Evolutionary conservation across 2,329 filamentous ascomycete genomes (phyloP).

Genomic region (Neurospora sp.): DNA sequence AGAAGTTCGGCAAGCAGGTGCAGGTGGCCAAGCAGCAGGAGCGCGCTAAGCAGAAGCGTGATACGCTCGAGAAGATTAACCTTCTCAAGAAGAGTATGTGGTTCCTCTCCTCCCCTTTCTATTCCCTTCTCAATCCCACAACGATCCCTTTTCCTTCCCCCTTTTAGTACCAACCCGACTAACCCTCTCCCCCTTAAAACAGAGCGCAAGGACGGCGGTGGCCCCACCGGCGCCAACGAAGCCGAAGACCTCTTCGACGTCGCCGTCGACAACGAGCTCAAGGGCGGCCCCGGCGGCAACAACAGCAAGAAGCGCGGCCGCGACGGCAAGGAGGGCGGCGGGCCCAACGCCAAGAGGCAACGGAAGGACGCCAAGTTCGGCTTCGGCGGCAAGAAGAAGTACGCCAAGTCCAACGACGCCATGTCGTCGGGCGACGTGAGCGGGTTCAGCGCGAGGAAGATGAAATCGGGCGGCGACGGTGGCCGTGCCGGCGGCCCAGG

Average conservation of each 20-base stretch:
- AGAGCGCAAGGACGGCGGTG: conserved; percentile 37
- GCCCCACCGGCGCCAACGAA: conserved; percentile 59
- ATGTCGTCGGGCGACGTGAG: conserved; percentile 70
- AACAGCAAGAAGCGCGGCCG: conserved; percentile 31
- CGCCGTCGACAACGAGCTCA: conserved; percentile 61
- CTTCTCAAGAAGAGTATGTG: conserved; percentile 85
- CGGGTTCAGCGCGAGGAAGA: conserved; percentile 72
- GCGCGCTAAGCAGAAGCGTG: conserved; percentile 81
- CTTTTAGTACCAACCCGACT: background rate
- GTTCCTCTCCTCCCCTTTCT: background rate
- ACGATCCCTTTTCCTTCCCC: background rate
- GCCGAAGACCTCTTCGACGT: conserved; percentile 89
- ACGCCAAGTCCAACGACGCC: conserved; percentile 85
- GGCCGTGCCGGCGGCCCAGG: conserved; percentile 2
- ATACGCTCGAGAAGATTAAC: conserved; percentile 93
- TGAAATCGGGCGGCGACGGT: conserved; percentile 52
- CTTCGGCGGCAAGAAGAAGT: conserved; percentile 91
- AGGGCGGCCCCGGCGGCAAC: conserved; percentile 14
- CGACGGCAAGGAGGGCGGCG: conserved; percentile 27
- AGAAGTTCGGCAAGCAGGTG: conserved; percentile 99
- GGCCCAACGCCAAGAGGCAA: conserved; percentile 61
- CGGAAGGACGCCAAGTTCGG: conserved; percentile 96
- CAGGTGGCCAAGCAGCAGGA: conserved; percentile 95
- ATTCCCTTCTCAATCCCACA: background rate
- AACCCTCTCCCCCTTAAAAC: conserved; percentile 11